Base-by-base conservation (phyloP, 2,329 filamentous ascomycete genomes). In the Boeremia exigua region DNA sequence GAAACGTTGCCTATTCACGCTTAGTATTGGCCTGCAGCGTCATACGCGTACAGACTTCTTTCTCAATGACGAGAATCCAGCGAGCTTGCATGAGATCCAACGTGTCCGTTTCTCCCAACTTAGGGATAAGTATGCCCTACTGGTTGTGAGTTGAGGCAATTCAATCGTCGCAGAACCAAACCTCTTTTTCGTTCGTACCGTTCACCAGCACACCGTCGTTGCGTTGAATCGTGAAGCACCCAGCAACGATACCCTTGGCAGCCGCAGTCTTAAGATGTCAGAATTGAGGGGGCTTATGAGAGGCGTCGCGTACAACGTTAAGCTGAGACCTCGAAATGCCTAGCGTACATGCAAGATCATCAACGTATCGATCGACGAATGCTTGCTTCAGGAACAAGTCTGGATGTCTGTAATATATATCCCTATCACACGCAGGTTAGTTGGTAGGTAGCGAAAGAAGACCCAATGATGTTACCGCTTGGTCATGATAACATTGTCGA, bases 351-450 rank as follows among this genome's bases (percentile, higher is more conserved):
- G 90, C 89, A 32, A 96, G 76, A 59, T 90, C 87, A 65, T 95
- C 89, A 0, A 95, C 84, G 40, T 91, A 85, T 28, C 81, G 80
- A 69, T 95, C 88, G 0, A 95, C 89, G 12, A 85, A 80, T 14
- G 75, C 70, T 70, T 95, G 91, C 45, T 80, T 86, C 17, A 82
- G 80, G 67, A 95, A 96, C 0, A 96, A 78, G 9, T 86, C 82
- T 4, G 88, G 85, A 62, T 92, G 83, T 64, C 90, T 86, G 69
- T 96, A 96, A 72, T 88, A 96, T 4, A 96, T 86, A 66, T 91
- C 90, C 58, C 91, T 94, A 48, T 11, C 11, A 23, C n/a, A 47
- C 9, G 12, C 15, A 1, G 3, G 12, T 68, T 17, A 71, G 58
- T 11, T 14, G 11, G 14, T 28, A 4, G 6, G 5, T 7, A 19